These are phyloP conservation scores for Coemansia sp. DNA, from an alignment of 192 early-diverging fungal species.

Conservation along the genomic window DNA sequence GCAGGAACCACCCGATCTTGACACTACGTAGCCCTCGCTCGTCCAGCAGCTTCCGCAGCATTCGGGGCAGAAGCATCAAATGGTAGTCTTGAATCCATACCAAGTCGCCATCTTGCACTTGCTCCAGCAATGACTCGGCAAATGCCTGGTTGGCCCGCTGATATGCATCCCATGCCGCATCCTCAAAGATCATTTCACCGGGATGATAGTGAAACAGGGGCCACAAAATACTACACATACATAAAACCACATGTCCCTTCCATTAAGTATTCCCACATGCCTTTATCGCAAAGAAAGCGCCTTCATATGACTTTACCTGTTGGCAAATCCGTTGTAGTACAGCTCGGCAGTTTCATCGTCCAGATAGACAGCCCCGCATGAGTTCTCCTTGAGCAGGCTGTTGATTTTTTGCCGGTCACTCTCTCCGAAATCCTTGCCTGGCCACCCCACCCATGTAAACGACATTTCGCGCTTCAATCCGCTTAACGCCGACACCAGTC, in stretches of 20 bases:
- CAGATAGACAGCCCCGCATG: conserved; percentile 92
- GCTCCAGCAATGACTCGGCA: conserved; percentile 84
- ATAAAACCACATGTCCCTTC: not conserved
- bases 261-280: not conserved
- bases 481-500: conserved; percentile 90
- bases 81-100: conserved; percentile 98
- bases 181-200: conserved; percentile 95
- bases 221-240: conserved; percentile 84
- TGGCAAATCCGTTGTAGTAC: conserved; percentile 99
- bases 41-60: conserved; percentile 68
- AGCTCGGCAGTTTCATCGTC: conserved; percentile 88
- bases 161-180: conserved; percentile 93
- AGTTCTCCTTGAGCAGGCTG: conserved; percentile 73
- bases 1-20: conserved; percentile 98
- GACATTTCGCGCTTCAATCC: conserved; percentile 93
- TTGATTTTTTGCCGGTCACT: conserved; percentile 73
- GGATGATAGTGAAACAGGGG: conserved; percentile 99
- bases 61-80: conserved; percentile 89
- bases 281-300: not conserved
- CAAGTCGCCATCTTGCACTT: conserved; percentile 83
- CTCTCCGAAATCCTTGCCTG: conserved; percentile 81
- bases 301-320: conserved; percentile 52
- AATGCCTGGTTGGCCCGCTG: conserved; percentile 89
- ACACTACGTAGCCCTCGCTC: conserved; percentile 63
- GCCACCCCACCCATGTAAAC: conserved; percentile 99